Conservation (phyloP, 305 asterid genomes). For the Withania somnifera region DNA sequence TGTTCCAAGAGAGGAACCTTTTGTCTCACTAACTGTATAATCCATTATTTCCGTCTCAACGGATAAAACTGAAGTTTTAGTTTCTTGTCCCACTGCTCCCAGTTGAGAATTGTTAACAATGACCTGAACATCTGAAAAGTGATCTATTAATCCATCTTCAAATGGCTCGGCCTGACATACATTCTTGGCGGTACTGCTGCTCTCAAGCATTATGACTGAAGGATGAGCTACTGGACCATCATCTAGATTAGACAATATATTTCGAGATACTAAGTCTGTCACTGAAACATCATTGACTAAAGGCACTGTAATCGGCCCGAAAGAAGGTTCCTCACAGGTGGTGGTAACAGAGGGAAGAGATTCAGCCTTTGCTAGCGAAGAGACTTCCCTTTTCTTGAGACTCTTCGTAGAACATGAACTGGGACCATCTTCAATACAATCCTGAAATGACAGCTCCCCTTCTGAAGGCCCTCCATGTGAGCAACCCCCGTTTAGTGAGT, state of each 20-base stretch:
- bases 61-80: constrained; percentile 14
- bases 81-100: constrained; percentile 28
- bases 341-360: constrained; percentile 20
- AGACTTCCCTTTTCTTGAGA: constrained; percentile 30
- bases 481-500: constrained; percentile 13
- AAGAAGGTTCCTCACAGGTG: constrained; percentile 12
- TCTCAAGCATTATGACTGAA: background rate
- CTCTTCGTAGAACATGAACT: constrained; percentile 17
- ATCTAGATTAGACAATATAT: background rate
- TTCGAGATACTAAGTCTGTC: background rate
- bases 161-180: constrained; percentile 13
- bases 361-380: constrained; percentile 24
- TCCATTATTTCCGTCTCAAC: constrained; percentile 12
- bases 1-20: constrained; percentile 8
- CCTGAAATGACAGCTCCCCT: constrained; percentile 16
- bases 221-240: constrained; percentile 14
- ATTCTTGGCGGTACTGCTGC: background rate
- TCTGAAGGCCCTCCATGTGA: constrained; percentile 17
- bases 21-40: constrained; percentile 12
- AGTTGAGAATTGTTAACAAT: constrained; percentile 14
- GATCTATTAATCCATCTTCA: constrained; percentile 19
- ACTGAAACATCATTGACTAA: background rate
- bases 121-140: constrained; percentile 20
- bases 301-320: constrained; percentile 1
- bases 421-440: constrained; percentile 20